Evolutionary conservation across 164 flowering plant genomes (phyloP), one percentile per base, ranked within the genome.

Genomic region (Vitis cinerea): DNA sequence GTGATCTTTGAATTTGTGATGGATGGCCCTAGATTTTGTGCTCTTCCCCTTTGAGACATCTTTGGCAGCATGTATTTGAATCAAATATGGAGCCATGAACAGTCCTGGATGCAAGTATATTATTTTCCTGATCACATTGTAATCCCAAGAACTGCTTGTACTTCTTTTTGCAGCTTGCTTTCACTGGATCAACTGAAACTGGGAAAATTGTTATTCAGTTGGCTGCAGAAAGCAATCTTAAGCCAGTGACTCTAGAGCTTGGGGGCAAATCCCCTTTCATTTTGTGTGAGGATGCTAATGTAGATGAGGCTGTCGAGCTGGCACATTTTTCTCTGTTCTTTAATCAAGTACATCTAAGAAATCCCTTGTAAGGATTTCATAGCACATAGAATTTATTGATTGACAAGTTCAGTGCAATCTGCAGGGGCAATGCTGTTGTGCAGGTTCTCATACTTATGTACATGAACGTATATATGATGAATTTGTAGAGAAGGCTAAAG

Each of bases 211-310:
- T 85, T 0, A 83, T 80, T 65, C 65, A 77, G 61, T 64, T 85
- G 75, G 84, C 89, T 1, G 77, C 86, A 44, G 79, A 59, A 59
- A 84, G 87, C 72, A 84, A 84, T 64, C 83, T 84, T 27, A 84
- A 84, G 68, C 61, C 80, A 10, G 84, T 78, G 49, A 82, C 85
- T 11, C 60, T 84, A 60, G 87, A 84, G 72, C 87, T 84, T 63
- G 87, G 88, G n/a, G 89, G 89, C 31, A 85, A 85, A 79, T 85
- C 89, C 29, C 87, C 87, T 52, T 85, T 85, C 60, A 85, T 85
- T 63, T 78, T 85, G 12, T 83, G 86, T 61, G 82, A 78, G 67
- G 89, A 83, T 77, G 89, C 87, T 49, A 82, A 85, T 75, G 76
- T 85, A 8, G 89, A 83, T 52, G 30, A 78, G 73, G 89, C 89